Evolutionary conservation across 1,284 basidiomycete species (phyloP).

Genomic region (Microbotryum saponariae): DNA sequence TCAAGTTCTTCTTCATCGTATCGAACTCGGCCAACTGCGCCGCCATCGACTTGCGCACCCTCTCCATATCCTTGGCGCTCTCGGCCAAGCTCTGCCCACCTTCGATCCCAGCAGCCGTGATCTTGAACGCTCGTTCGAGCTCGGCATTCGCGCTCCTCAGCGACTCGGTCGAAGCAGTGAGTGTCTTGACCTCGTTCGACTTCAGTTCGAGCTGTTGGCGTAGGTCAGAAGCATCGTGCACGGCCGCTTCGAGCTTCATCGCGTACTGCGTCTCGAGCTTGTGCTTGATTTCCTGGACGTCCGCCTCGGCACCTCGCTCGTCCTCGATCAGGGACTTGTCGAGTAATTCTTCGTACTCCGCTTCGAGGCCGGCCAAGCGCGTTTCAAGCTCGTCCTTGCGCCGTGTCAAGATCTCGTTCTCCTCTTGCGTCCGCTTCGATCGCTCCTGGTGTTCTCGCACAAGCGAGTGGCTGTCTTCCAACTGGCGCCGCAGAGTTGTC

Average conservation of each 20-base stretch:
- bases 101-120: slow-evolving; percentile 90
- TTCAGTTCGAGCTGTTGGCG: slow-evolving; percentile 86
- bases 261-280: slow-evolving; percentile 92
- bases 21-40: slow-evolving; percentile 97
- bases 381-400: slow-evolving; percentile 81
- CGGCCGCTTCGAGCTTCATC: slow-evolving; percentile 80
- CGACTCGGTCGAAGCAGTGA: slow-evolving; percentile 81
- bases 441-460: slow-evolving; percentile 84
- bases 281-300: slow-evolving; percentile 77
- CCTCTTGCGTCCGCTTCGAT: slow-evolving; percentile 80
- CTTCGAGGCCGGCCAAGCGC: slow-evolving; percentile 70
- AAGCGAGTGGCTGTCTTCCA: slow-evolving; percentile 78
- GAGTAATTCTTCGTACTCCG: slow-evolving; percentile 91
- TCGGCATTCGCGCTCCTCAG: slow-evolving; percentile 96
- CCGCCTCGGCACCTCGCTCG: slow-evolving; percentile 36
- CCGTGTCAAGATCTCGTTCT: slow-evolving; percentile 75
- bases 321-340: slow-evolving; percentile 50
- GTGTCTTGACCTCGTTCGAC: slow-evolving; percentile 71
- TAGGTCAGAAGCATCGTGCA: slow-evolving; percentile 78
- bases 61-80: slow-evolving; percentile 93
- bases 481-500: slow-evolving; percentile 68
- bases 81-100: slow-evolving; percentile 93
- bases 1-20: slow-evolving; percentile 94
- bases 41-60: slow-evolving; percentile 92
- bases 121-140: slow-evolving; percentile 94